Conservation (phyloP, 2,329 filamentous ascomycete species). For the Sarocladiaceae sp. region DNA sequence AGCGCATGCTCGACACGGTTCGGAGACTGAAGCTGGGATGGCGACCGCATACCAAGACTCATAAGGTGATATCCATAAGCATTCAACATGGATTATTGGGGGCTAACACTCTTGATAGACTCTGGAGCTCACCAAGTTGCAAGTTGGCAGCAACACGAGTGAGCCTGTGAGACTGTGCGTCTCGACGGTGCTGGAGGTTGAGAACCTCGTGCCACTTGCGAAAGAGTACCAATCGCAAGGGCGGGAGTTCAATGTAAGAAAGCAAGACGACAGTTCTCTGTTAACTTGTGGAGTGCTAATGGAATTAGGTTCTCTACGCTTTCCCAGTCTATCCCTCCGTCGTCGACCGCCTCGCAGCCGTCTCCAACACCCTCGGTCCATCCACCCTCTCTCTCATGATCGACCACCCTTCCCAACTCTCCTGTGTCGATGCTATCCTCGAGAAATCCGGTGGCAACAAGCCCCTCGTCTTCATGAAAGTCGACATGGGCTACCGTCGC, state of each 20-base stretch:
- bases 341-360: slow-evolving; percentile 48
- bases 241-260: slow-evolving; percentile 49
- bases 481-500: slow-evolving; percentile 64
- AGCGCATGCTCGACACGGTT: slow-evolving; percentile 59
- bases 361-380: slow-evolving; percentile 49
- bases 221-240: slow-evolving; percentile 46
- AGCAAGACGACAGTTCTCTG: background rate
- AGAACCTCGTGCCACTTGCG: slow-evolving; percentile 55
- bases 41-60: slow-evolving; percentile 72
- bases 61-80: slow-evolving; percentile 51
- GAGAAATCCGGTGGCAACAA: slow-evolving; percentile 32
- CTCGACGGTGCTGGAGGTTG: slow-evolving; percentile 65
- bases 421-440: slow-evolving; percentile 32
- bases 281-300: slow-evolving; percentile 1
- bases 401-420: slow-evolving; percentile 58
- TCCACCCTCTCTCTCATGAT: slow-evolving; percentile 56
- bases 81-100: background rate
- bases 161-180: slow-evolving; percentile 54
- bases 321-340: slow-evolving; percentile 59
- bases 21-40: slow-evolving; percentile 55
- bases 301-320: slow-evolving; percentile 55
- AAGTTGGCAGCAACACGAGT: slow-evolving; percentile 50
- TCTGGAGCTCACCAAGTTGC: slow-evolving; percentile 54
- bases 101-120: slow-evolving; percentile 40
- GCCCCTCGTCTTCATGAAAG: slow-evolving; percentile 60